Conservation (phyloP, 2,329 filamentous ascomycete species). For the Drechmeria coniospora region DNA sequence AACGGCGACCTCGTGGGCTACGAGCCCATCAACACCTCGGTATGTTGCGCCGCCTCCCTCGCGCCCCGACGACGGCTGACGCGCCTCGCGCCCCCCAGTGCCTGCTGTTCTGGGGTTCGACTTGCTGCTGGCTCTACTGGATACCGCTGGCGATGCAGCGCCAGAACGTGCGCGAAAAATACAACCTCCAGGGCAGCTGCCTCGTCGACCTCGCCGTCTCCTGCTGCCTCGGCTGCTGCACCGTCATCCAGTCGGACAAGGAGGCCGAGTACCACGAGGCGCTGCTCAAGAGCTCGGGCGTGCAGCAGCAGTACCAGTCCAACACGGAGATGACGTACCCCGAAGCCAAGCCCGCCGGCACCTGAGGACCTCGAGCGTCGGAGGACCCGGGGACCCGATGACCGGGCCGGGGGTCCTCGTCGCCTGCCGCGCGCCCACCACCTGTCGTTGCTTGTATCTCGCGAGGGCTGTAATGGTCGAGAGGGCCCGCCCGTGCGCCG, state of each 20-base stretch:
- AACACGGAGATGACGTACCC: slow-evolving; percentile 8
- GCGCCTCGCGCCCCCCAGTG: slow-evolving; percentile 17
- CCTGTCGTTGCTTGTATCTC: too few relatives aligned
- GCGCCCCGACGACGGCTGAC: not conserved
- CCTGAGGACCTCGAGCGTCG: too few relatives aligned
- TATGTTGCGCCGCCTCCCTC: slow-evolving; percentile 12
- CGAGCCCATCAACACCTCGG: slow-evolving; percentile 29
- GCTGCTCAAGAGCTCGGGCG: slow-evolving; percentile 4
- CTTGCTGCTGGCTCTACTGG: slow-evolving; percentile 24
- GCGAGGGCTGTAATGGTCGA: too few relatives aligned
- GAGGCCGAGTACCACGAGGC: slow-evolving; percentile 23
- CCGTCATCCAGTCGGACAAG: slow-evolving; percentile 31
- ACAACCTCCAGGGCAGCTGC: slow-evolving; percentile 28
- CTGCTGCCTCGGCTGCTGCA: slow-evolving; percentile 30
- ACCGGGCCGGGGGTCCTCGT: too few relatives aligned
- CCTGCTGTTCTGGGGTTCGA: slow-evolving; percentile 25
- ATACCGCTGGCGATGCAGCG: slow-evolving; percentile 29
- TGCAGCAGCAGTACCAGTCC: slow-evolving; percentile 8
- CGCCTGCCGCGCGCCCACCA: too few relatives aligned
- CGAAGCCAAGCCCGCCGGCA: too few relatives aligned
- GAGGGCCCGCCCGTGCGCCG: too few relatives aligned
- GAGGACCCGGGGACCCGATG: too few relatives aligned
- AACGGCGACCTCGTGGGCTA: slow-evolving; percentile 25
- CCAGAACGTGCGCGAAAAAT: slow-evolving; percentile 26
- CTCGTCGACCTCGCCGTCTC: slow-evolving; percentile 24